phyloP scores from a whole-genome alignment of 768 basidiomycete genomes.

The Scleroderma bovista region DNA sequence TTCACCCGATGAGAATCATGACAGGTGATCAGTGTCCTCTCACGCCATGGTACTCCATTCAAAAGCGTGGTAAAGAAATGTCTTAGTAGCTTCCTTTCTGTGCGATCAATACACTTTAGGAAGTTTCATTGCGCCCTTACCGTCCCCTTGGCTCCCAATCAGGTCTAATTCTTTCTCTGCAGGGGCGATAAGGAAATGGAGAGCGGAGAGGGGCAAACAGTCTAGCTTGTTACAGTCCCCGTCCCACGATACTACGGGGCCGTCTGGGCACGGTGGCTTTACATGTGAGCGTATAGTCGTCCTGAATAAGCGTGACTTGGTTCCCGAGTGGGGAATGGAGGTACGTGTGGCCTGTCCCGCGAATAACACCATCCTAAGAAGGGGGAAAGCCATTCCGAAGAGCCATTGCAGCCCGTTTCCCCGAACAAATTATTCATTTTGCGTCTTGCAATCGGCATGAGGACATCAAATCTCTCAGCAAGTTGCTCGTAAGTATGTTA shows the following conservation, averaged over 20 bases:
- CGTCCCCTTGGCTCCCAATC: slow-evolving; percentile 5
- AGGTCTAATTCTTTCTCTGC: slow-evolving; percentile 17
- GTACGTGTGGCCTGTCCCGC: slow-evolving; percentile 34
- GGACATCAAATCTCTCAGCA: slow-evolving; percentile 60
- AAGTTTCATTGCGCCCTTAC: slow-evolving; percentile 4
- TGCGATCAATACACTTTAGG: slow-evolving; percentile 9
- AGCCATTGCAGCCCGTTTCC: slow-evolving; percentile 67
- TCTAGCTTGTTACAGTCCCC: slow-evolving; percentile 36
- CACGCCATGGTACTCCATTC: slow-evolving; percentile 14
- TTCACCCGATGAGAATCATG: too few species aligned
- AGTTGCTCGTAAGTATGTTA: slow-evolving; percentile 70
- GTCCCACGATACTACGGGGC: slow-evolving; percentile 26
- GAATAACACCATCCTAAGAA: slow-evolving; percentile 6
- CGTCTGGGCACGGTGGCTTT: slow-evolving; percentile 19
- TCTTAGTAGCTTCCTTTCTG: slow-evolving; percentile 10
- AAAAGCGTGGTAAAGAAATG: slow-evolving; percentile 10
- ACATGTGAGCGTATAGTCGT: slow-evolving; percentile 85
- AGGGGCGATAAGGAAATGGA: slow-evolving; percentile 68
- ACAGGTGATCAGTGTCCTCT: too few species aligned
- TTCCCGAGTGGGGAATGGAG: slow-evolving; percentile 82
- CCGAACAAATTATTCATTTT: slow-evolving; percentile 63
- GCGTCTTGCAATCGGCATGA: slow-evolving; percentile 64
- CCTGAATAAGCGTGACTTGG: slow-evolving; percentile 89
- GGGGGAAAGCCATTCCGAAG: slow-evolving; percentile 59
- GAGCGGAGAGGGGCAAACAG: slow-evolving; percentile 59